Conservation (phyloP, 2,329 filamentous ascomycete species). For the Pyrenochaeta sp. region DNA sequence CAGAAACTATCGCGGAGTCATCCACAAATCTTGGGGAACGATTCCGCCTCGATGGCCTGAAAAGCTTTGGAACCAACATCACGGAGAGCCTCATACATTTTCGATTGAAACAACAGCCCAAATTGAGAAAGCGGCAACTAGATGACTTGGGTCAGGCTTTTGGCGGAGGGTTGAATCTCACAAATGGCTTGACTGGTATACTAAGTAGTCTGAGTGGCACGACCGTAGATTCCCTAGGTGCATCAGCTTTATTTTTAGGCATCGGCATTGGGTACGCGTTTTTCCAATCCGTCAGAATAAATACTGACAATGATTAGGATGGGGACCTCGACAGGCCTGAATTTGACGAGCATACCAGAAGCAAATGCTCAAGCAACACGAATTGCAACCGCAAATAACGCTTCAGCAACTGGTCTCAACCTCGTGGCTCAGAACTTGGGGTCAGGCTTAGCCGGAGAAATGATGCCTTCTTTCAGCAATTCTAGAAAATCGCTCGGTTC, state of each 20-base stretch:
- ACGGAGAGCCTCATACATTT: conserved; percentile 21
- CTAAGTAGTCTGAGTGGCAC: conserved; percentile 20
- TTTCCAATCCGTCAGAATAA: background rate
- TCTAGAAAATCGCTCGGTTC: conserved; percentile 19
- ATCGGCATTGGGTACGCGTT: conserved; percentile 37
- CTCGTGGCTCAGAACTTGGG: conserved; percentile 38
- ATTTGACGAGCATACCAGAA: conserved; percentile 26
- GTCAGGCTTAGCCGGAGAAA: conserved; percentile 29
- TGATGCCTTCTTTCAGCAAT: conserved; percentile 21
- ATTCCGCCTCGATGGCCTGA: conserved; percentile 17
- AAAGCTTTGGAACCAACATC: conserved; percentile 26
- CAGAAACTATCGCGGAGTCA: conserved; percentile 28
- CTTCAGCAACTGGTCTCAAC: conserved; percentile 33
- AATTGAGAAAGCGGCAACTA: conserved; percentile 13
- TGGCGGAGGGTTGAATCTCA: conserved; percentile 9
- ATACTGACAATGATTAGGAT: conserved; percentile 28
- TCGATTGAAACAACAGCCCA: conserved; percentile 5
- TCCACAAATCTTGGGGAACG: conserved; percentile 28
- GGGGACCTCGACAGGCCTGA: conserved; percentile 35
- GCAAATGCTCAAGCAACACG: conserved; percentile 25
- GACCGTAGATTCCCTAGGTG: conserved; percentile 24
- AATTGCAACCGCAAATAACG: conserved; percentile 29
- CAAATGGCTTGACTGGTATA: conserved; percentile 11
- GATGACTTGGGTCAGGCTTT: conserved; percentile 19
- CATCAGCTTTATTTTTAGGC: conserved; percentile 39